Conservation (phyloP, 2,329 filamentous ascomycete genomes). For the Tympanopsis confertula region DNA sequence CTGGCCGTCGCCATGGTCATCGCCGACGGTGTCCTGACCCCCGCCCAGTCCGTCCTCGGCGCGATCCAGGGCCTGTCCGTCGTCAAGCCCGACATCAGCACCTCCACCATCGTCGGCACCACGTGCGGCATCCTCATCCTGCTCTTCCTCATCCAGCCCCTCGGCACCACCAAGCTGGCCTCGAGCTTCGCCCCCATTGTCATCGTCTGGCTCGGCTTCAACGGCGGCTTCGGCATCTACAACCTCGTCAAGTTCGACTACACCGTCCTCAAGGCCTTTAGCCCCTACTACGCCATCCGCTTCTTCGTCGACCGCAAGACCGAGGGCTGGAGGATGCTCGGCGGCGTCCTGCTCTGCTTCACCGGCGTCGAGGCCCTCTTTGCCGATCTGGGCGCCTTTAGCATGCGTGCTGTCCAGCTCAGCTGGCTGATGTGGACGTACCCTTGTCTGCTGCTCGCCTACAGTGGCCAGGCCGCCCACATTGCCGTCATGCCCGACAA, state of each 20-base stretch:
- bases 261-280: slow-evolving; percentile 43
- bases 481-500: slow-evolving; percentile 50
- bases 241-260: slow-evolving; percentile 39
- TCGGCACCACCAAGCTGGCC: slow-evolving; percentile 51
- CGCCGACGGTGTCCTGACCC: slow-evolving; percentile 54
- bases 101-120: slow-evolving; percentile 46
- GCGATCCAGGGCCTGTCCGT: slow-evolving; percentile 55
- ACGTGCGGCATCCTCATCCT: slow-evolving; percentile 53
- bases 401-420: slow-evolving; percentile 56
- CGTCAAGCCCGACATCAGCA: slow-evolving; percentile 40
- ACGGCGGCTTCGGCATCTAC: slow-evolving; percentile 51
- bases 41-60: slow-evolving; percentile 59
- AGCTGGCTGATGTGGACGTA: slow-evolving; percentile 60
- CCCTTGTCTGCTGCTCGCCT: slow-evolving; percentile 54
- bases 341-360: slow-evolving; percentile 64
- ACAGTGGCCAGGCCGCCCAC: slow-evolving; percentile 65
- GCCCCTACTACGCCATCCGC: slow-evolving; percentile 44
- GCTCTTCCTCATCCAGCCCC: slow-evolving; percentile 52
- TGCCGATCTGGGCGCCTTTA: slow-evolving; percentile 68
- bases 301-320: slow-evolving; percentile 48
- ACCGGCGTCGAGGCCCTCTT: slow-evolving; percentile 73
- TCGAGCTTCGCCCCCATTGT: slow-evolving; percentile 54
- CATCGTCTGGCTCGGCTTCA: slow-evolving; percentile 55
- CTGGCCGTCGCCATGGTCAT: slow-evolving; percentile 59
- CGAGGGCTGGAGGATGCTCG: slow-evolving; percentile 51